Evolutionary conservation across 371 early-diverging fungal species (phyloP), one percentile per base, ranked within the genome.

Genomic region (Mucor indicus): DNA sequence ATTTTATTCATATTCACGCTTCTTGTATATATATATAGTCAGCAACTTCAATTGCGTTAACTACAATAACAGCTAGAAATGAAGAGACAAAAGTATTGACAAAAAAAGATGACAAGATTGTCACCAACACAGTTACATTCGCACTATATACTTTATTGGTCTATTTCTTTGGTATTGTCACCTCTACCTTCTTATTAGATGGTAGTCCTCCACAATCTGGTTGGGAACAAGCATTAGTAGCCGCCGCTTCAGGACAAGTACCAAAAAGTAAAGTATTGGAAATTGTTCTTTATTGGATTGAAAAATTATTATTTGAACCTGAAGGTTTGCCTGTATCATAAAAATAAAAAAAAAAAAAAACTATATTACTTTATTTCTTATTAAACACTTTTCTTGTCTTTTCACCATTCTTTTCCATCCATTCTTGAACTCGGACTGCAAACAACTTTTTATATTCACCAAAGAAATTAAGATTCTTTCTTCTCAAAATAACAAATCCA

Each of bases 101-200:
- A 23, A 40, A 47, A 44, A 49, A 53, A 12, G 67, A 72, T 37
- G 70, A 75, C 29, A 57, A 64, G 16, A 58, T 73, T 4, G 66
- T 78, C 5, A 73, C 69, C 32, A 72, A 68, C 39, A 78, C 79
- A 1, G 69, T 73, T 1, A 78, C 79, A 8, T 78, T 78, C 62
- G 79, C 75, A 8, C 43, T 78, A 10, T 78, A 78, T 50, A 78
- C 79, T 12, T 59, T 78, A 10, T 47, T 75, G 15, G 67, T 78
- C 16, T 78, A 78, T 60, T 66, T 75, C 42, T 78, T 78, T 54
- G 79, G 79, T 37, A 78, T 78, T 41, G 71, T 78, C 33, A 78
- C 79, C 7, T 75, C 76, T 23, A 73, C 76, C 0, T 78, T 78
- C 44, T 44, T 78, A 13, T 55, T 78, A 38, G 79, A 78, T 40